Percentiles rank a stretch among this genome's conserved stretches.
Evolutionary conservation across 2,329 filamentous ascomycete genomes (phyloP).

Genomic region (Alternaria alternata): DNA sequence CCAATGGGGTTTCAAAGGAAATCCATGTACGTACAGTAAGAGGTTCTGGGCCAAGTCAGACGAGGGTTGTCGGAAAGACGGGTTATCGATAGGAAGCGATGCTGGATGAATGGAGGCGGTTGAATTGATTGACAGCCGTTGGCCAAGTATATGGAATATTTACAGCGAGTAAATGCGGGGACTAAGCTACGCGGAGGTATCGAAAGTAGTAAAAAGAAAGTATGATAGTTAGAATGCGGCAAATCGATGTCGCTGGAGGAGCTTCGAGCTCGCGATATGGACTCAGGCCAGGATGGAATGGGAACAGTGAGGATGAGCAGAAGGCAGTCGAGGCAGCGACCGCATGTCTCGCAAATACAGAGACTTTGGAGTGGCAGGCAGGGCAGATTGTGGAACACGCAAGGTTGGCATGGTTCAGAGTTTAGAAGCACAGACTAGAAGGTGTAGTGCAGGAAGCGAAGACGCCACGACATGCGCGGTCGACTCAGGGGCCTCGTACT

Average conservation of each 20-base stretch:
- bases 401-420: slow-evolving; percentile 27
- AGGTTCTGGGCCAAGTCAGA: slow-evolving; percentile 50
- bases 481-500: slow-evolving; percentile 31
- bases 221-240: slow-evolving; percentile 21
- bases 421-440: slow-evolving; percentile 33
- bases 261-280: slow-evolving; percentile 40
- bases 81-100: neutral
- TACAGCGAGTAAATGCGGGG: slow-evolving; percentile 19
- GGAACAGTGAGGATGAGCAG: slow-evolving; percentile 27
- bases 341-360: slow-evolving; percentile 33
- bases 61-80: slow-evolving; percentile 31
- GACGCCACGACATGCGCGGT: slow-evolving; percentile 32
- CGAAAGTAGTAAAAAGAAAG: slow-evolving; percentile 27
- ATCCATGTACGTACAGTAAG: slow-evolving; percentile 45
- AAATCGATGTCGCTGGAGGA: slow-evolving; percentile 26
- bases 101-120: neutral
- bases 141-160: slow-evolving; percentile 19
- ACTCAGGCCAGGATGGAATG: slow-evolving; percentile 21
- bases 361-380: slow-evolving; percentile 33
- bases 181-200: slow-evolving; percentile 23
- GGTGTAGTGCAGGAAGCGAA: slow-evolving; percentile 34
- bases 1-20: slow-evolving; percentile 46
- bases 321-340: slow-evolving; percentile 26
- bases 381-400: slow-evolving; percentile 36
- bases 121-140: slow-evolving; percentile 19